A percentile compares a stretch with the other conserved stretches of the same genome.
Conservation (phyloP, 2,329 filamentous ascomycete genomes). For the Myriosclerotinia scirpicola region DNA sequence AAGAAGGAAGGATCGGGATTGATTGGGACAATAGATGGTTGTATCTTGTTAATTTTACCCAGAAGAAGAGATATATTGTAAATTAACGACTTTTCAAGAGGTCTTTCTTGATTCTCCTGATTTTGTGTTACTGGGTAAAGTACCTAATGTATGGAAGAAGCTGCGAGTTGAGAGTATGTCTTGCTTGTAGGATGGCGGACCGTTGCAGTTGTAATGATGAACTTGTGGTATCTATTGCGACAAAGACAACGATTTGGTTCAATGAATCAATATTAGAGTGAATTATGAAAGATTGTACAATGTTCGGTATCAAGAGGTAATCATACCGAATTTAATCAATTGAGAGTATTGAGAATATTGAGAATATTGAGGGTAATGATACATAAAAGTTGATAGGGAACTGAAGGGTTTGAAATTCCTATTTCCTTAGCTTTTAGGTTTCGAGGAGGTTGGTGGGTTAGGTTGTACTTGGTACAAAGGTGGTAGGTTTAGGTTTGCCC, state of each 20-base stretch:
- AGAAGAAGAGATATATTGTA: not conserved
- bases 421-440: no score
- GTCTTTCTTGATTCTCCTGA: not conserved
- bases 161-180: not conserved
- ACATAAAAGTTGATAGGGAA: no score
- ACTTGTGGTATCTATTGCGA: conserved; percentile 17
- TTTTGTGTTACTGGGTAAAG: not conserved
- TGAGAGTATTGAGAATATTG: no score
- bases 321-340: no score
- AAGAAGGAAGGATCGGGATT: not conserved
- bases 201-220: not conserved
- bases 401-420: no score
- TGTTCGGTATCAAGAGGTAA: no score
- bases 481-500: no score
- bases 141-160: not conserved
- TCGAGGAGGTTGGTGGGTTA: no score
- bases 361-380: no score
- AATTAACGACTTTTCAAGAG: not conserved
- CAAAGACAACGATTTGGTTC: conserved; percentile 18
- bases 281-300: conserved; percentile 9
- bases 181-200: conserved; percentile 14
- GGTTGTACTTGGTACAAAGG: no score
- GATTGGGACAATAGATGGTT: not conserved
- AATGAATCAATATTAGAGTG: conserved; percentile 22
- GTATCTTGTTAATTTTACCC: conserved; percentile 1